Base-by-base conservation (phyloP, 257 asterid species). In the Forsythia suspensa region DNA sequence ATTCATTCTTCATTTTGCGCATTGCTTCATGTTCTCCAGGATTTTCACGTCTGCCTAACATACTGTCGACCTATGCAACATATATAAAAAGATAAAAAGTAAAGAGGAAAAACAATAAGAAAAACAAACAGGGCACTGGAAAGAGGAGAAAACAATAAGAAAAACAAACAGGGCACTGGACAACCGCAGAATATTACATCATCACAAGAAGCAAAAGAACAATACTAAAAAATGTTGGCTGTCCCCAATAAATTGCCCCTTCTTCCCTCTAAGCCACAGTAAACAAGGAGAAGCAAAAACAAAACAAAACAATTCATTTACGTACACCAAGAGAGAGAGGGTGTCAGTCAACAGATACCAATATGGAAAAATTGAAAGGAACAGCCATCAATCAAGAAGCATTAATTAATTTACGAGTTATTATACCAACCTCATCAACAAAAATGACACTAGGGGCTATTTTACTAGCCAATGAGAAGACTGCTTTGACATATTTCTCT, bases 1-100 rank as follows among this genome's bases (percentile, higher is more conserved):
- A 88, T 59, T 88, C 92, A 38, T 88, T 88, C 80, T 85, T 88
- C 92, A 88, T 84, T 83, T 83, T 85, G 74, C 89, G 92, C 85
- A 83, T 81, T 44, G 90, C 87, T 75, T 86, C 90, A 51, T 85
- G 87, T 78, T 88, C 92, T 48, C 87, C 84, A 12, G 87, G 89
- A 66, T 72, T 77, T 78, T 83, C 90, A 68, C 89, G 73, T 39
- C 83, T 86, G 37, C 92, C 89, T 76, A 88, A 72, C 89, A 88
- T 84, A 82, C 92, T 85, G 73, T 88, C 92, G 20, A 85, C 92
- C 92, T 88, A 76, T 44, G 48, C 73, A 69, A 76, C 71, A 66
- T 37, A 67, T 12, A 61, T 24, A 24, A 43, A 43, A 51, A 63
- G 16, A 21, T 10, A 2, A 77, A 21, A 55, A 65, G 5, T 12